Base-by-base conservation (phyloP, 306 rosid species). In the Psophocarpus tetragonolobus region DNA sequence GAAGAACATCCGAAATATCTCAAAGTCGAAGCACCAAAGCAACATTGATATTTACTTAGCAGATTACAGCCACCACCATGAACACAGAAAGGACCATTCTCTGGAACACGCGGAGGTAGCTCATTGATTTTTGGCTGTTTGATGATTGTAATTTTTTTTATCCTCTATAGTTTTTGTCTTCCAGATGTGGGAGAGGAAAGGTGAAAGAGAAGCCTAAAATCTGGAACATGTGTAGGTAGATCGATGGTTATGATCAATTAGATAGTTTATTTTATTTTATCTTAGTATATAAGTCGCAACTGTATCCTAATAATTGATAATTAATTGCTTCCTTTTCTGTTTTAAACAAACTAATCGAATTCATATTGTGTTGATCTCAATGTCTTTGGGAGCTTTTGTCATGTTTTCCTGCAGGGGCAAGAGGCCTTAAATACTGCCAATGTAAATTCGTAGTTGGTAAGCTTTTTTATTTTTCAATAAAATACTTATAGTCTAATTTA, bases 1-100 rank as follows among this genome's bases (percentile, higher is more conserved):
- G 72, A 68, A 23, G 72, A 68, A 58, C 58, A 38, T 68, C 21
- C 81, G 47, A 26, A 24, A 68, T 47, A 69, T 68, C 50, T 68
- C 18, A 30, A 66, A 60, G 64, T 61, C 83, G 47, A 50, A 6
- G 76, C 50, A 44, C 56, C n/a, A 57, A 41, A 68, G 72, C 21
- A 51, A 24, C 4, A 2, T 47, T 27, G 29, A 75, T 27, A 33
- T 33, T 47, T 56, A 26, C 48, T 21, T 17, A 18, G 35, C 71
- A 56, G 73, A 74, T 39, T 44, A 44, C 71, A 47, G 54, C 53
- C 17, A 14, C 68, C 13, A 24, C 33, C 42, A 50, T 24, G 54
- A 10, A 14, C 33, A 20, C 12, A 50, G 69, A 64, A 72, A 65
- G 51, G 60, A 56, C 36, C 57, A 12, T 14, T 80, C 20, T 54